Percentiles rank a stretch among this genome's conserved stretches.
phyloP scores from a whole-genome alignment of 495 filamentous ascomycete species.

The Clohesyomyces aquaticus region DNA sequence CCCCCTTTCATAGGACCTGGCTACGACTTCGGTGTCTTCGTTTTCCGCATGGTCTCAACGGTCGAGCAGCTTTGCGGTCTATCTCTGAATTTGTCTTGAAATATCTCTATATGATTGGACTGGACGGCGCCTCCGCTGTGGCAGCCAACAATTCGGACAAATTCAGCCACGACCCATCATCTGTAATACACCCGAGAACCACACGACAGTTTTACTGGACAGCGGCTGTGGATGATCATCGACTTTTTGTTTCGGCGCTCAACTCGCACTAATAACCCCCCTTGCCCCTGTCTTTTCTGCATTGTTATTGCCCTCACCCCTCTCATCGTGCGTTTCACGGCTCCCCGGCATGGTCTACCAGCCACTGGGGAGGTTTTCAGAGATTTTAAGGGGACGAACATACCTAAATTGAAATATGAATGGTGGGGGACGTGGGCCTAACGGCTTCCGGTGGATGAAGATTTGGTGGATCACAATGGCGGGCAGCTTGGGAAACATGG shows the following conservation, averaged over 20 bases:
- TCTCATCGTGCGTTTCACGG: slow-evolving; percentile 13
- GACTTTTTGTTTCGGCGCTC: slow-evolving; percentile 33
- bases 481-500: slow-evolving; percentile 16
- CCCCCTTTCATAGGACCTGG: slow-evolving; percentile 30
- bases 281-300: slow-evolving; percentile 22
- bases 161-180: too few species aligned
- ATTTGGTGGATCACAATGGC: slow-evolving; percentile 19
- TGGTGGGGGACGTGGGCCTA: slow-evolving; percentile 1
- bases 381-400: slow-evolving; percentile 37
- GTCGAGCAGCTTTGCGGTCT: slow-evolving; percentile 20
- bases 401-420: slow-evolving; percentile 36
- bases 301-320: slow-evolving; percentile 17
- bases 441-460: not conserved
- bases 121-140: too few species aligned
- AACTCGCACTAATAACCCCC: slow-evolving; percentile 35
- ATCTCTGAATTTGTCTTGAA: slow-evolving; percentile 21
- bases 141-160: too few species aligned
- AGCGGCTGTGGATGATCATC: slow-evolving; percentile 24
- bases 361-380: slow-evolving; percentile 42
- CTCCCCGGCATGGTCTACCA: slow-evolving; percentile 40
- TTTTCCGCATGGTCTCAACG: slow-evolving; percentile 18
- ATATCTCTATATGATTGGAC: slow-evolving; percentile 19
- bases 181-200: slow-evolving; percentile 13
- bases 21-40: slow-evolving; percentile 30
- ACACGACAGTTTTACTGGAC: slow-evolving; percentile 29